Evolutionary conservation across 108 stramenopile genomes (phyloP), one percentile per base, ranked within the genome.

Genomic region (Pseudonitzschia pungens): DNA sequence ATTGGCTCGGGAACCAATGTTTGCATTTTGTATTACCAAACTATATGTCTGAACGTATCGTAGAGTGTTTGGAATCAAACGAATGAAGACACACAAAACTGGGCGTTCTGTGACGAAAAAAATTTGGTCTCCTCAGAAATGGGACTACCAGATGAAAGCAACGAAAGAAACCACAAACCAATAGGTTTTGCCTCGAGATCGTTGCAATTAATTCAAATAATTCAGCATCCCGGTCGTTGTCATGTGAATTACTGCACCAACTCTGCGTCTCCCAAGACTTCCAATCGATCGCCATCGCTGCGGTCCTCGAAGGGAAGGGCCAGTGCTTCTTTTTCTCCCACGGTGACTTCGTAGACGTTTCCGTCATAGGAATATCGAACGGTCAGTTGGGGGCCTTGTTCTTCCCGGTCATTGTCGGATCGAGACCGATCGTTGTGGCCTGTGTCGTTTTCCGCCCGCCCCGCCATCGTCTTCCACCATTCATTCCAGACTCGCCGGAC

Each of bases 341-440:
- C 45, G 1, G 72, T 71, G 32, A 79, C 72, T 48, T 83, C 83
- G 44, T 74, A 83, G 18, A 70, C 65, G 42, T 69, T 60, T 29
- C 71, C 75, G 43, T 51, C 16, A 50, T 64, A 71, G 0, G 68
- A 29, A 71, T 83, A 83, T 14, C 83, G 75, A 12, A 83, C 48
- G 0, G 70, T 68, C 22, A 83, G 52, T 48, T 62, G 68, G 1
- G 81, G 76, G 52, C 18, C 50, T 29, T 57, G 12, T 33, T 58
- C 11, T 48, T 48, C 7, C 14, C 18, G 7, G 5, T 4, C 9
- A 48, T 48, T 12, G 45, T 48, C 14, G 2, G 45, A 48, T 48
- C 45, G 45, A 48, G 45, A 8, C 45, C 5, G 10, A 48, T 48
- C 10, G 45, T 48, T 12, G 14, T 48, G 9, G 16, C 1, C 7